phyloP scores from a whole-genome alignment of 2,329 filamentous ascomycete genomes.

The Blastomyces gilchristii region DNA sequence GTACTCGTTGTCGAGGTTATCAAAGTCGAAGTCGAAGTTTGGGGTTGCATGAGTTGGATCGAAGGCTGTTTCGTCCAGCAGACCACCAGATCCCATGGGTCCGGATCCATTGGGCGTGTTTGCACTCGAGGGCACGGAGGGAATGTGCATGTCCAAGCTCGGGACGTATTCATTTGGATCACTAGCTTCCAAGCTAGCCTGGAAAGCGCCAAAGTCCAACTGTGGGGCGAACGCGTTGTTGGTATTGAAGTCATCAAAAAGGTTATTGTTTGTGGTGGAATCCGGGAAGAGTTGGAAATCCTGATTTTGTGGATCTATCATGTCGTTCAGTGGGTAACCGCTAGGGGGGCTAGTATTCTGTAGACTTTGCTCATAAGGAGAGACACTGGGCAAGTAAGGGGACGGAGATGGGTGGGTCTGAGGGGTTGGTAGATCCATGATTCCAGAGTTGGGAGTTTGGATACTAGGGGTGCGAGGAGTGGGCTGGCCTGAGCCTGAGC shows the following conservation, averaged over 20 bases:
- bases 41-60: background rate
- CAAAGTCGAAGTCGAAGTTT: constrained; percentile 16
- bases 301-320: constrained; percentile 8
- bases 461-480: constrained; percentile 52
- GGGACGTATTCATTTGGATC: constrained; percentile 23
- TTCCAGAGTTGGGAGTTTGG: constrained; percentile 51
- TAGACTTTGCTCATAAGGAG: constrained; percentile 21
- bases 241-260: constrained; percentile 17
- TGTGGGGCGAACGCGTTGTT: constrained; percentile 14
- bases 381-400: constrained; percentile 14
- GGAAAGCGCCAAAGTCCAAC: constrained; percentile 22
- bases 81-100: constrained; percentile 17
- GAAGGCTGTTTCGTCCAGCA: constrained; percentile 19
- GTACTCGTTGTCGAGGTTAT: constrained; percentile 19
- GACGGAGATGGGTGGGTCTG: constrained; percentile 23
- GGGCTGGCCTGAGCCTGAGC: constrained; percentile 39
- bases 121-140: constrained; percentile 19
- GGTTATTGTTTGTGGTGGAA: constrained; percentile 13
- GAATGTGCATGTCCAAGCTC: constrained; percentile 19
- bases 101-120: constrained; percentile 15
- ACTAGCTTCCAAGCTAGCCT: constrained; percentile 21
- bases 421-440: constrained; percentile 45
- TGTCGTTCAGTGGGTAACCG: constrained; percentile 1
- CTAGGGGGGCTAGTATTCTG: constrained; percentile 12
- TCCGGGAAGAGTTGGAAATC: constrained; percentile 23